Conservation (phyloP, 345 rosid genomes). For the Kandelia obovata region DNA sequence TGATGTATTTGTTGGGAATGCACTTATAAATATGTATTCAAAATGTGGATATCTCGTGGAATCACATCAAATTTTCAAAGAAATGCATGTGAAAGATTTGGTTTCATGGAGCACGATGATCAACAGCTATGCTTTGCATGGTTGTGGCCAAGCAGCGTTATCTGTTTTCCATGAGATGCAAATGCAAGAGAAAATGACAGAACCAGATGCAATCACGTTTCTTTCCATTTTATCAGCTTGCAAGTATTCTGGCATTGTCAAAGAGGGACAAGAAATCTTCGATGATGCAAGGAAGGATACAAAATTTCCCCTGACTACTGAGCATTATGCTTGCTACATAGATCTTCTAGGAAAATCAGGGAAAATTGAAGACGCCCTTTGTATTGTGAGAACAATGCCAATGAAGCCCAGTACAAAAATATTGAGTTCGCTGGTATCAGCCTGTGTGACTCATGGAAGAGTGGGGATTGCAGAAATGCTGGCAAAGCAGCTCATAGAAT, state of each 20-base stretch:
- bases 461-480: slow-evolving; percentile 35
- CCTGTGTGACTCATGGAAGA: slow-evolving; percentile 48
- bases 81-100: slow-evolving; percentile 40
- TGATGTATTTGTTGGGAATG: slow-evolving; percentile 36
- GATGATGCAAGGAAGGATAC: slow-evolving; percentile 16
- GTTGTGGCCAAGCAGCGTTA: slow-evolving; percentile 51
- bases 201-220: slow-evolving; percentile 38
- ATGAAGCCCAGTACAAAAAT: slow-evolving; percentile 44
- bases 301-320: slow-evolving; percentile 28
- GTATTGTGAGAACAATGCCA: slow-evolving; percentile 41
- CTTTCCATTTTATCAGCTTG: slow-evolving; percentile 58
- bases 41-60: slow-evolving; percentile 46
- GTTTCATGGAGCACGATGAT: slow-evolving; percentile 58
- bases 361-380: slow-evolving; percentile 42
- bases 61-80: slow-evolving; percentile 38
- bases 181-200: slow-evolving; percentile 35
- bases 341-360: slow-evolving; percentile 61
- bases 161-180: slow-evolving; percentile 41
- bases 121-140: slow-evolving; percentile 50
- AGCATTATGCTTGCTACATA: slow-evolving; percentile 53
- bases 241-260: slow-evolving; percentile 45
- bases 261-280: slow-evolving; percentile 47
- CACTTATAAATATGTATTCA: slow-evolving; percentile 56
- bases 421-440: slow-evolving; percentile 51
- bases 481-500: slow-evolving; percentile 32